Percentiles rank a stretch among this genome's conserved stretches.
Conservation (phyloP, 768 basidiomycete genomes). For the Calocybe cyanea region DNA sequence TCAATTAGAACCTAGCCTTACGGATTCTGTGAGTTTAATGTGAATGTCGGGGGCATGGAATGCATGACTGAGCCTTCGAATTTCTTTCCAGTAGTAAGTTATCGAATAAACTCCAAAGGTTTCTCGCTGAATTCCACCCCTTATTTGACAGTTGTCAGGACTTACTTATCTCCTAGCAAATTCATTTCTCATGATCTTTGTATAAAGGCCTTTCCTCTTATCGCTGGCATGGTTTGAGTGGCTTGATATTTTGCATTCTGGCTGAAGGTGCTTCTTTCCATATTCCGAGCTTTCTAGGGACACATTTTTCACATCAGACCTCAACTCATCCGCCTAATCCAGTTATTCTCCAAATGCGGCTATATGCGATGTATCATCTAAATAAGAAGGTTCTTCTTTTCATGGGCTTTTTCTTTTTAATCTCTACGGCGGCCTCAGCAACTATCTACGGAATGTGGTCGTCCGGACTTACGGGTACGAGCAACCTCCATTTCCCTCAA, state of each 20-base stretch:
- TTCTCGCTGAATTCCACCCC: conserved; percentile 2
- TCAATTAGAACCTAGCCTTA: conserved; percentile 24
- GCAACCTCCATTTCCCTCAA: background rate
- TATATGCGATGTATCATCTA: conserved; percentile 57
- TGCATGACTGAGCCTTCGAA: too few species aligned
- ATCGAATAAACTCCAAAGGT: background rate
- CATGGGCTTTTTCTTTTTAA: conserved; percentile 40
- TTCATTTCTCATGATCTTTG: background rate
- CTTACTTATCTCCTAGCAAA: background rate
- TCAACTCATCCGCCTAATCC: too few species aligned
- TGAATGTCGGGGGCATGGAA: too few species aligned
- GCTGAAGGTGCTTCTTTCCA: conserved; percentile 52
- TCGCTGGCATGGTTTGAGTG: conserved; percentile 60
- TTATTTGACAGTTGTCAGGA: conserved; percentile 14
- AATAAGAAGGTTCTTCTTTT: conserved; percentile 47
- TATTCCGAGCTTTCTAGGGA: too few species aligned
- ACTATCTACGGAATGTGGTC: conserved; percentile 46
- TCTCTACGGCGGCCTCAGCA: conserved; percentile 35
- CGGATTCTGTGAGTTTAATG: conserved; percentile 23
- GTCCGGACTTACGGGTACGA: conserved; percentile 35
- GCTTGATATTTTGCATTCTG: conserved; percentile 48
- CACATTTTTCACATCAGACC: background rate
- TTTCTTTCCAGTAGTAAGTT: conserved; percentile 28
- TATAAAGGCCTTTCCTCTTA: conserved; percentile 40
- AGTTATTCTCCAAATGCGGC: conserved; percentile 60